Percentiles rank a stretch among this genome's conserved stretches.
These are phyloP conservation scores for Allodekkera sacchari DNA, from an alignment of 805 yeast genomes.

Conservation along the genomic window DNA sequence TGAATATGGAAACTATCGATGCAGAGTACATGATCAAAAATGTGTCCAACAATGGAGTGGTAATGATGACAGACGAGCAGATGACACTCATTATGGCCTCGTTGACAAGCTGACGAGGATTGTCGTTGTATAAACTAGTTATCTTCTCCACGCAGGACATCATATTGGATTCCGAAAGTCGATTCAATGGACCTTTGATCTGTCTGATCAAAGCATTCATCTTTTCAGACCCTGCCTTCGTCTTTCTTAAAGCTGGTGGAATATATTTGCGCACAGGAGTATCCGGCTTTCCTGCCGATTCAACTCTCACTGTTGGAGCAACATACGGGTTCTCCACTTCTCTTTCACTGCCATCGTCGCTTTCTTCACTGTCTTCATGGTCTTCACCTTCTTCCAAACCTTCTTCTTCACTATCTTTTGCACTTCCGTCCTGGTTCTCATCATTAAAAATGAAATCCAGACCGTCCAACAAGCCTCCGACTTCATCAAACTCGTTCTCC, in stretches of 20 bases:
- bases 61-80: constrained; percentile 53
- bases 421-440: constrained; percentile 8
- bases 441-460: constrained; percentile 33
- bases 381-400: constrained; percentile 6
- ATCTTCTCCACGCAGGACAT: constrained; percentile 62
- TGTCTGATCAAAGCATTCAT: constrained; percentile 43
- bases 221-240: constrained; percentile 33
- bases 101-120: constrained; percentile 77
- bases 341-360: constrained; percentile 18
- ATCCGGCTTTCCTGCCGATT: constrained; percentile 10
- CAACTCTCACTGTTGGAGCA: constrained; percentile 41
- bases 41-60: constrained; percentile 64
- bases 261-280: constrained; percentile 43
- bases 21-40: constrained; percentile 77
- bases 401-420: constrained; percentile 8
- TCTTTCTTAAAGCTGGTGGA: constrained; percentile 78
- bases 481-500: constrained; percentile 59
- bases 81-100: constrained; percentile 57
- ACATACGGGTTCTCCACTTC: constrained; percentile 65
- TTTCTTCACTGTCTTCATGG: constrained; percentile 14
- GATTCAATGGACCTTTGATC: constrained; percentile 79
- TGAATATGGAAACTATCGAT: constrained; percentile 64
- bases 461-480: constrained; percentile 78
- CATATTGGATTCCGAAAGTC: constrained; percentile 82
- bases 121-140: constrained; percentile 48